Evolutionary conservation across 2,329 filamentous ascomycete genomes (phyloP), one percentile per base, ranked within the genome.

Genomic region (Colletotrichum musicola): DNA sequence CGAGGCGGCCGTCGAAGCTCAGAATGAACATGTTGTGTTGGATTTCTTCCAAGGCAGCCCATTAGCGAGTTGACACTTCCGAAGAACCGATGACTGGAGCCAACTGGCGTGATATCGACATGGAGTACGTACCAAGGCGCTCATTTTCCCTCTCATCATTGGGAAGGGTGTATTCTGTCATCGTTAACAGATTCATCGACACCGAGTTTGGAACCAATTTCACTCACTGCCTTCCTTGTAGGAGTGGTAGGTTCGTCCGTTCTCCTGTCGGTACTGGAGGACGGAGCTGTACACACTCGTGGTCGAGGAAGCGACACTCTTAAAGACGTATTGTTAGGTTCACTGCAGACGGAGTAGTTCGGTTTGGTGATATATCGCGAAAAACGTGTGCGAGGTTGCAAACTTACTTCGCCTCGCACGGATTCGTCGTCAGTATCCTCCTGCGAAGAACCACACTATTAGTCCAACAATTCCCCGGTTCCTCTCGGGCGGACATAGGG

Each of bases 171-270:
- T 75, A 75, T 72, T 74, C 72, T 68, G 6, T 5, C 13, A 30
- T 4, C 20, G 53, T 63, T n/a, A 42, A 6, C 2, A 13, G 9
- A 5, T 30, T 18, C 13, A 16, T 3, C n/a, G 13, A 47, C 4
- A 14, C 4, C n/a, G 13, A 3, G 1, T 16, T 35, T 20, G 44
- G 27, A 10, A 30, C 6, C 27, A 13, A 7, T 20, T 9, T 20
- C 14, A 66, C 64, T 20, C 18, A 68, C 64, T 57, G 22, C 65
- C 65, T n/a, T 77, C 76, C 25, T 77, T 76, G 49, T 75, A 80
- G 2, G 77, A 71, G 55, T 81, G 77, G 40, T 81, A 81, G 1
- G 77, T 80, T 14, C 80, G 72, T 1, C 79, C 79, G 66, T 81
- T 79, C 62, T 81, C 81, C 13, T 75, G 72, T 3, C 79, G 78